These are phyloP conservation scores for Trichoderma endophyticum DNA, from an alignment of 2,329 filamentous ascomycete species.

Conservation along the genomic window DNA sequence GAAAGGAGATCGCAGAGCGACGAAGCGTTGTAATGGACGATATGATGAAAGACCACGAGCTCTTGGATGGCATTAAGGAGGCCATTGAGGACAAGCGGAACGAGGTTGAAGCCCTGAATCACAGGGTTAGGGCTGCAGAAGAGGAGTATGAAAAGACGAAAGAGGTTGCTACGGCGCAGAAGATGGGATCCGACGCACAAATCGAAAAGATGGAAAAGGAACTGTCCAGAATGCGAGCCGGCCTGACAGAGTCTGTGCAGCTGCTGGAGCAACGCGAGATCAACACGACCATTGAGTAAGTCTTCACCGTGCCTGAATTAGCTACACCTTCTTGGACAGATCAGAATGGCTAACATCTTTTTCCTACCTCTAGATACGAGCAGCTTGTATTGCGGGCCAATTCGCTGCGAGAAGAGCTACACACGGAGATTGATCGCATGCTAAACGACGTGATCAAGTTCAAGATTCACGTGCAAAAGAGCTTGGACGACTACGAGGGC, in stretches of 20 bases:
- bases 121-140: conserved; percentile 81
- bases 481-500: conserved; percentile 87
- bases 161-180: conserved; percentile 80
- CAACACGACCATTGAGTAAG: conserved; percentile 91
- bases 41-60: conserved; percentile 91
- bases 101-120: conserved; percentile 88
- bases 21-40: conserved; percentile 77
- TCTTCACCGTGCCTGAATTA: conserved; percentile 22
- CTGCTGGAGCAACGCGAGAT: conserved; percentile 93
- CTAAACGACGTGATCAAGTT: conserved; percentile 97
- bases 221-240: conserved; percentile 84
- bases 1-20: conserved; percentile 90
- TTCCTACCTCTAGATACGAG: conserved; percentile 67
- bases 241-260: conserved; percentile 81
- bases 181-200: conserved; percentile 83
- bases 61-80: conserved; percentile 92
- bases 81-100: conserved; percentile 92
- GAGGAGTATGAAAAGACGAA: conserved; percentile 94
- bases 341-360: background rate
- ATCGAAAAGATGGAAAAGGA: conserved; percentile 99
- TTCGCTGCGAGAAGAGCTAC: conserved; percentile 88
- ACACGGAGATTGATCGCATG: conserved; percentile 94
- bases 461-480: conserved; percentile 94
- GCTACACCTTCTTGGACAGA: background rate
- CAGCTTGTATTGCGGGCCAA: conserved; percentile 83